Evolutionary conservation across 805 yeast genomes (phyloP), one percentile per base, ranked within the genome.

Genomic region (Sungouiozyma intestinalis): DNA sequence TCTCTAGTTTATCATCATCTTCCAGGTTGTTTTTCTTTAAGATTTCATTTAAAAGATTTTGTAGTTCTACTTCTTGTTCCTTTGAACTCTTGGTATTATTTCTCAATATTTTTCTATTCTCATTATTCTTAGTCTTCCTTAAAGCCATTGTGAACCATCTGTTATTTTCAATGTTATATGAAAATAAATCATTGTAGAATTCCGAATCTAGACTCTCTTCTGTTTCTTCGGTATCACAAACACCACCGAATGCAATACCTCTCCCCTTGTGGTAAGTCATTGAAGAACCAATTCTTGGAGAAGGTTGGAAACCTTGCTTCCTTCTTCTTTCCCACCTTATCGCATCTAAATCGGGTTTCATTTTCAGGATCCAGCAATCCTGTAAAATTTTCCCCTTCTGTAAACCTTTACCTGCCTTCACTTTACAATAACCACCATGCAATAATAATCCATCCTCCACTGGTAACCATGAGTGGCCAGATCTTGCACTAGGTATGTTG

Each of bases 211-310:
- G 65, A 41, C 83, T 76, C 63, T 92, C 97, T 60, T 90, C 97
- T 13, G 95, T 90, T 63, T 90, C 98, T 52, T 88, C 95, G 47
- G 74, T 84, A 62, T 90, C 97, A 54, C 76, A 88, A 13, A 92
- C 98, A 53, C 97, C 97, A 33, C 97, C 97, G 66, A 90, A 92
- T 56, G 88, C 54, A 8, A 90, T 73, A 44, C 97, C 97, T 66
- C 97, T 77, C 45, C 94, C 94, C 31, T 50, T 50, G 63, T 90
- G 97, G 49, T 72, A 72, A 8, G 79, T 87, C 80, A 90, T 76
- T 3, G 94, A 80, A 56, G 94, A 83, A 0, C 98, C 97, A n/a
- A 85, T 96, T 53, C 97, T 74, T 13, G 97, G 84, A 1, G 90
- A 76, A 3, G 97, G 97, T 46, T 81, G 87, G 58, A 81, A 84